Conservation (phyloP, 2,329 filamentous ascomycete genomes). For the Verticillium dahliae region DNA sequence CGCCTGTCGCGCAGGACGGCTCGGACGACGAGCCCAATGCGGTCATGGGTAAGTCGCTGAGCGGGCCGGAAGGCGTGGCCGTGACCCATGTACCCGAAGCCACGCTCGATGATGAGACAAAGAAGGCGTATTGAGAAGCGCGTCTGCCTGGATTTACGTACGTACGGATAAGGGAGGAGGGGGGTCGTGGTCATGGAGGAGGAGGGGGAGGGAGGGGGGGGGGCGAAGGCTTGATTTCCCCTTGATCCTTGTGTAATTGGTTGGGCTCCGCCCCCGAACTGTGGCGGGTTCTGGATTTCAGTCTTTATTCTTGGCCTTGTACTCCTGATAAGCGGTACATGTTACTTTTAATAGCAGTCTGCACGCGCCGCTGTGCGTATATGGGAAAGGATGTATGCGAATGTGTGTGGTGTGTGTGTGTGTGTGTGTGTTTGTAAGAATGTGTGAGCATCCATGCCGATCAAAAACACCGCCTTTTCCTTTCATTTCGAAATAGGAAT, state of each 20-base stretch:
- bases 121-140: not conserved
- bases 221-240: not conserved
- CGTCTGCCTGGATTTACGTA: not conserved
- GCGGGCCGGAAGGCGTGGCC: not conserved
- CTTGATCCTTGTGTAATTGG: not conserved
- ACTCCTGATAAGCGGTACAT: not conserved
- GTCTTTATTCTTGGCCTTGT: not conserved
- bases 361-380: not conserved
- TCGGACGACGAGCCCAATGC: conserved; percentile 10
- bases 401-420: too few species aligned
- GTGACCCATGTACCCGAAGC: not conserved
- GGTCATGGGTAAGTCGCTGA: conserved; percentile 2
- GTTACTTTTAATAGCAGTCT: not conserved
- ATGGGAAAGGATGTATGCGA: too few species aligned
- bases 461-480: not conserved
- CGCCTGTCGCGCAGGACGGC: conserved; percentile 28
- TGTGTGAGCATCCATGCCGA: not conserved
- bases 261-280: not conserved
- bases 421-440: too few species aligned
- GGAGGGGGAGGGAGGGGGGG: not conserved
- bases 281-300: not conserved
- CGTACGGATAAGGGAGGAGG: too few species aligned
- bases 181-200: too few species aligned
- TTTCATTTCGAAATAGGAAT: too few species aligned
- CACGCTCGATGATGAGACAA: not conserved